A percentile compares a stretch with the other conserved stretches of the same genome.
Evolutionary conservation across 2,329 filamentous ascomycete species (phyloP).

Genomic region (Tolypocladium pustulatum): DNA sequence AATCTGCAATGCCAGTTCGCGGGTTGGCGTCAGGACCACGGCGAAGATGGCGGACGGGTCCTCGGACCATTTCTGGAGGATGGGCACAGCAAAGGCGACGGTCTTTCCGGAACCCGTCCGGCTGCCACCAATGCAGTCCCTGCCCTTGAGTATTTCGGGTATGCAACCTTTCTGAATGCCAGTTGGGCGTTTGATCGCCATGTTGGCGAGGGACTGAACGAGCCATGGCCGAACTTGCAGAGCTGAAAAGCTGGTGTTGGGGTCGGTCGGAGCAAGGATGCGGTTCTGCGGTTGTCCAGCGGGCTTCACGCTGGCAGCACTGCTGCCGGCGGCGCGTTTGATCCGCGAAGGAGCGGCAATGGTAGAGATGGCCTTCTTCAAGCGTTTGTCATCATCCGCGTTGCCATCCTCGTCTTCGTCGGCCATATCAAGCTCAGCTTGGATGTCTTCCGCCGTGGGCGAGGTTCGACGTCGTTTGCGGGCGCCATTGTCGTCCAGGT

Average conservation of each 20-base stretch:
- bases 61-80: constrained; percentile 85
- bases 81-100: constrained; percentile 87
- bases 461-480: constrained; percentile 35
- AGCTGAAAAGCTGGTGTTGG: constrained; percentile 57
- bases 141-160: constrained; percentile 79
- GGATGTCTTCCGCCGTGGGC: constrained; percentile 14
- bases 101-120: constrained; percentile 96
- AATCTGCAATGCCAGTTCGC: constrained; percentile 89
- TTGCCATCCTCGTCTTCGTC: constrained; percentile 17
- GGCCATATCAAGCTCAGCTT: constrained; percentile 8
- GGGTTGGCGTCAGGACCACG: constrained; percentile 78
- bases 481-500: constrained; percentile 32
- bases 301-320: constrained; percentile 8
- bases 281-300: constrained; percentile 15
- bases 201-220: constrained; percentile 61
- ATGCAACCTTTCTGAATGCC: constrained; percentile 91
- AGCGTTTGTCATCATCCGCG: constrained; percentile 18
- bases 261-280: constrained; percentile 42
- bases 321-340: constrained; percentile 24
- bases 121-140: constrained; percentile 91
- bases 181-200: constrained; percentile 80
- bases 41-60: constrained; percentile 89
- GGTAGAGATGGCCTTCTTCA: constrained; percentile 25
- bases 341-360: constrained; percentile 44
- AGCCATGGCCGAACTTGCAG: constrained; percentile 79